phyloP scores from a whole-genome alignment of 495 filamentous ascomycete genomes.

The Articulospora tetracladia region DNA sequence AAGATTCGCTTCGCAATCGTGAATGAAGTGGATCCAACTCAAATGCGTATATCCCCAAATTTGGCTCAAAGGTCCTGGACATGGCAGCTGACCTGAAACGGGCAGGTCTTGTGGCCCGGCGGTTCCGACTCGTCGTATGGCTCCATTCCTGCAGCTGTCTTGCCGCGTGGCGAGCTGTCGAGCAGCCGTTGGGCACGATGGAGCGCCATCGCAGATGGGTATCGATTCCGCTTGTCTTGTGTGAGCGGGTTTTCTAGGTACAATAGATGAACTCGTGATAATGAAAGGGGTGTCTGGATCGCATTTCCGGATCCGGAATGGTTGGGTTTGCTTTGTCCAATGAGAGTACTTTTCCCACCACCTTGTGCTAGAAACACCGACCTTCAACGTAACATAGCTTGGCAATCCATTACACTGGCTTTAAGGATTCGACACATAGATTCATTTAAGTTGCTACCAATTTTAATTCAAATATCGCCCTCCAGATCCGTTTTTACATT shows the following conservation, averaged over 20 bases:
- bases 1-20: too few relatives aligned
- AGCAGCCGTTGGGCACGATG: background rate
- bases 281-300: constrained; percentile 14
- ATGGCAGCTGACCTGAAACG: background rate
- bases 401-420: background rate
- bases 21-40: background rate
- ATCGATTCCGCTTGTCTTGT: background rate
- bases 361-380: background rate
- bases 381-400: background rate
- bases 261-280: background rate
- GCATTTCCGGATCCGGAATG: constrained; percentile 18
- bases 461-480: background rate
- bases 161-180: background rate
- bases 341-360: background rate
- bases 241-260: background rate
- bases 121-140: background rate
- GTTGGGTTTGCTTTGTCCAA: background rate
- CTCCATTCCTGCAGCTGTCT: background rate
- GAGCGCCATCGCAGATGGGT: background rate
- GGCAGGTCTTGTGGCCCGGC: background rate
- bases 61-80: background rate
- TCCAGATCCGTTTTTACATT: background rate
- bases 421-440: background rate
- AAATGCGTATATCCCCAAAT: background rate
- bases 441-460: background rate